phyloP scores from a whole-genome alignment of 306 rosid species.

The Dicorynia guianensis region DNA sequence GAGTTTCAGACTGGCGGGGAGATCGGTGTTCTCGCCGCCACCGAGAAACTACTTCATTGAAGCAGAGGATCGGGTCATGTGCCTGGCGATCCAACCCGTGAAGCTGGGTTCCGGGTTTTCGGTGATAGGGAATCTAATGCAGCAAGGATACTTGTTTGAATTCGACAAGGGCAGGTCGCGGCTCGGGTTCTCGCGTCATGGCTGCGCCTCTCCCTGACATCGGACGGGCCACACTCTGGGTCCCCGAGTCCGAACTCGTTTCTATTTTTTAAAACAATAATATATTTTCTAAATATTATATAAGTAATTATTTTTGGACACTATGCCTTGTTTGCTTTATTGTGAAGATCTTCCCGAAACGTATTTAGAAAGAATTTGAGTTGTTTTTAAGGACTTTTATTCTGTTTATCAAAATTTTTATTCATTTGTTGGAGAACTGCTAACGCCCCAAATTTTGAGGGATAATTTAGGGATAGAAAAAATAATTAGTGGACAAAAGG shows the following conservation, averaged over 20 bases:
- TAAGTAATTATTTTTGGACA: slow-evolving; percentile 17
- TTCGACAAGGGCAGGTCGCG: slow-evolving; percentile 68
- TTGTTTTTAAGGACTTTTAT: neutral
- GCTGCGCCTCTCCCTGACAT: slow-evolving; percentile 62
- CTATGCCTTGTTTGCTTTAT: slow-evolving; percentile 10
- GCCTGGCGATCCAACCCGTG: slow-evolving; percentile 73
- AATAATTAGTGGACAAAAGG: no score
- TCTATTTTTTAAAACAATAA: neutral
- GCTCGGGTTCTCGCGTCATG: slow-evolving; percentile 82
- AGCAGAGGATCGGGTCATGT: slow-evolving; percentile 56
- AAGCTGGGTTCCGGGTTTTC: slow-evolving; percentile 60
- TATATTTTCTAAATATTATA: neutral
- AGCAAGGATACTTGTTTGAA: slow-evolving; percentile 81
- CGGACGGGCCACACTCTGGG: neutral
- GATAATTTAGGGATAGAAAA: no score
- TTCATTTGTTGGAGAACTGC: no score
- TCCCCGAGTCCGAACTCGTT: slow-evolving; percentile 32
- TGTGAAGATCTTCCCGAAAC: neutral
- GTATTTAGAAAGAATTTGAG: neutral
- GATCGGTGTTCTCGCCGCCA: slow-evolving; percentile 66
- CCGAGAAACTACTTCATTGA: slow-evolving; percentile 67
- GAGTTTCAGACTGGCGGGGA: slow-evolving; percentile 56
- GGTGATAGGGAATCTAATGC: slow-evolving; percentile 85
- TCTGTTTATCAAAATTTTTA: neutral
- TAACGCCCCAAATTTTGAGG: no score